phyloP scores from a whole-genome alignment of 1,139 yeast genomes.

The Candida frijolesensis region DNA sequence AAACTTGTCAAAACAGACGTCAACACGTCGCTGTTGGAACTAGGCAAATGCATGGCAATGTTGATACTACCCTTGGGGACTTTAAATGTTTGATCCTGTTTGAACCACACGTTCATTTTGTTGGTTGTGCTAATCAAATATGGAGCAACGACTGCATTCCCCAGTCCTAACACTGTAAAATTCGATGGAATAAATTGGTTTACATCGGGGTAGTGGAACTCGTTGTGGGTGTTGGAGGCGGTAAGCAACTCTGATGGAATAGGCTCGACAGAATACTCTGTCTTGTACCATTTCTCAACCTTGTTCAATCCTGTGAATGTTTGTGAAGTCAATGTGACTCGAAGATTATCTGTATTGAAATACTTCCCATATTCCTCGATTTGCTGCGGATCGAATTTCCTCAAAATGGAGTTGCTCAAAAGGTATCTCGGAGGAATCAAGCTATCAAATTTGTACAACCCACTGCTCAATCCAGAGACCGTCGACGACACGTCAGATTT shows the following conservation, averaged over 20 bases:
- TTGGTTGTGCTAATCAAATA: constrained; percentile 36
- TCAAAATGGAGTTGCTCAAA: constrained; percentile 58
- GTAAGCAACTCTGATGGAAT: constrained; percentile 41
- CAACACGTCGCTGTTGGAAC: constrained; percentile 56
- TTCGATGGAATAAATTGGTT: constrained; percentile 83
- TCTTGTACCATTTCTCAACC: constrained; percentile 87
- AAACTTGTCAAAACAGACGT: constrained; percentile 61
- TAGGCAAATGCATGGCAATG: constrained; percentile 67
- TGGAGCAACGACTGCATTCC: constrained; percentile 39
- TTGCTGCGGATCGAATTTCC: constrained; percentile 58
- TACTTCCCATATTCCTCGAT: constrained; percentile 53
- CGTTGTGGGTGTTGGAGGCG: constrained; percentile 17
- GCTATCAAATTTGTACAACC: constrained; percentile 41
- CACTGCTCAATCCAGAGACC: constrained; percentile 51
- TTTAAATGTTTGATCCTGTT: constrained; percentile 86
- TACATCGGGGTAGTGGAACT: constrained; percentile 62
- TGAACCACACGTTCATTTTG: constrained; percentile 70
- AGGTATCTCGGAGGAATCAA: constrained; percentile 65
- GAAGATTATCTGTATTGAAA: constrained; percentile 61
- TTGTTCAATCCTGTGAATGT: constrained; percentile 40
- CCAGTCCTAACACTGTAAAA: constrained; percentile 58
- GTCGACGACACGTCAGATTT: constrained; percentile 65
- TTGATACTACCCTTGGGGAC: constrained; percentile 83
- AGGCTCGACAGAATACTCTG: constrained; percentile 61
- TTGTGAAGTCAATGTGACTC: constrained; percentile 60